phyloP scores from a whole-genome alignment of 1,284 basidiomycete species.

The Cutaneotrichosporon cutaneum region DNA sequence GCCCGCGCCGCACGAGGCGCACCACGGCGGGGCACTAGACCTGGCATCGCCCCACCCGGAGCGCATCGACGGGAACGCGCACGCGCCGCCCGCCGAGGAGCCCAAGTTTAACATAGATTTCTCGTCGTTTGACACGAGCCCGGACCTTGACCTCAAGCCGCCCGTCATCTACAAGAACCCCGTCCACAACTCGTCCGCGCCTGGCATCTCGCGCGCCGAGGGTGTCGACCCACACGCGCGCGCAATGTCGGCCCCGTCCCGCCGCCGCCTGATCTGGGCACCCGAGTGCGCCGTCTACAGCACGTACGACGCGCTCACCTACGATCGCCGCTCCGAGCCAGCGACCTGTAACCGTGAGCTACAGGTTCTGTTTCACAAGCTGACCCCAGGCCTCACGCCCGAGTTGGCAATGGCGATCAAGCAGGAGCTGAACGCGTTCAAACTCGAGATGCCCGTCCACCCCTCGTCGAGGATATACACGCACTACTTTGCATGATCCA shows the following conservation, averaged over 20 bases:
- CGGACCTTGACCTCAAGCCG: constrained; percentile 22
- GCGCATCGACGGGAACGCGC: constrained; percentile 77
- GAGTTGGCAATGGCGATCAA: constrained; percentile 92
- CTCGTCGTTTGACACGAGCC: constrained; percentile 48
- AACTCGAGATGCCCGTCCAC: constrained; percentile 98
- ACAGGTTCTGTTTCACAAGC: background rate
- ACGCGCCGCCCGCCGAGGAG: constrained; percentile 54
- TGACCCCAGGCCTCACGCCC: constrained; percentile 66
- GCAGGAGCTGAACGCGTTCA: constrained; percentile 92
- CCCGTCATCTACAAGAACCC: constrained; percentile 30
- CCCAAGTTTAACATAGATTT: constrained; percentile 59
- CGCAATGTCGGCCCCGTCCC: constrained; percentile 41
- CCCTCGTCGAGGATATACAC: constrained; percentile 78
- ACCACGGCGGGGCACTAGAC: constrained; percentile 55
- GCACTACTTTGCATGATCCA: constrained; percentile 60
- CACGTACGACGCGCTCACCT: constrained; percentile 85
- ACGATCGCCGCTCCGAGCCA: constrained; percentile 91
- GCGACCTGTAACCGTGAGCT: constrained; percentile 83
- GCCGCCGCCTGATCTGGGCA: constrained; percentile 78
- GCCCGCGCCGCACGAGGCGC: constrained; percentile 33
- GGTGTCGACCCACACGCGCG: constrained; percentile 19
- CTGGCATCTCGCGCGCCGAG: constrained; percentile 66
- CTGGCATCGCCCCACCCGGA: constrained; percentile 77
- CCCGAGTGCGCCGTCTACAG: constrained; percentile 90
- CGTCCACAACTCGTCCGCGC: constrained; percentile 65